phyloP scores from a whole-genome alignment of 768 basidiomycete genomes.

The Boletus rufocinnamomeus region DNA sequence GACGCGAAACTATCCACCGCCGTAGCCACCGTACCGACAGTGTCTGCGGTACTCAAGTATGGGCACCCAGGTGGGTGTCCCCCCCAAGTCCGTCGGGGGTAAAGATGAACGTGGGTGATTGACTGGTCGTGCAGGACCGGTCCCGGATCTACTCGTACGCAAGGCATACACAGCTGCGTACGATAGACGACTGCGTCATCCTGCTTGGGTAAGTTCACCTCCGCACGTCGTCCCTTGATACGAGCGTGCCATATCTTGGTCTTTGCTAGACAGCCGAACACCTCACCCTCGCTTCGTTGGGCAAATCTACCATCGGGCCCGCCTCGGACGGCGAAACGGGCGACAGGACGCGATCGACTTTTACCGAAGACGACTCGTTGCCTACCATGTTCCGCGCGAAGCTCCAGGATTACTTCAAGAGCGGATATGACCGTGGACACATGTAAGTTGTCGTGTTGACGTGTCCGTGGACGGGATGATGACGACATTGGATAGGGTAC shows the following conservation, averaged over 20 bases:
- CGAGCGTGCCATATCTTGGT: background rate
- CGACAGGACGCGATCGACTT: conserved; percentile 75
- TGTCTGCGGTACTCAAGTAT: conserved; percentile 53
- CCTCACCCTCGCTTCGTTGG: conserved; percentile 75
- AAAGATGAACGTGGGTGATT: background rate
- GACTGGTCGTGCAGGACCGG: conserved; percentile 63
- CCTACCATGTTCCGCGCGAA: conserved; percentile 79
- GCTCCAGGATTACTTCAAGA: conserved; percentile 86
- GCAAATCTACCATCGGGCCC: conserved; percentile 43
- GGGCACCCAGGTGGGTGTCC: conserved; percentile 24
- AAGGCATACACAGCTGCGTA: conserved; percentile 89
- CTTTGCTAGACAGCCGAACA: conserved; percentile 86
- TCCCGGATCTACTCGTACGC: conserved; percentile 75
- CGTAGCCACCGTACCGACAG: conserved; percentile 17
- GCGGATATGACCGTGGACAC: conserved; percentile 95
- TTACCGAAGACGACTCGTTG: conserved; percentile 80
- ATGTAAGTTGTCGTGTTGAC: conserved; percentile 58
- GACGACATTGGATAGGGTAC: conserved; percentile 60
- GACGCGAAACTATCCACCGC: conserved; percentile 43
- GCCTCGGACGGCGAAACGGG: conserved; percentile 45
- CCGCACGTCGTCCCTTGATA: background rate
- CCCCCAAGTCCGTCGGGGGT: background rate
- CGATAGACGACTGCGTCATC: conserved; percentile 87
- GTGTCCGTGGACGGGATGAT: background rate
- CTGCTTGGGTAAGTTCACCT: conserved; percentile 74